These are phyloP conservation scores for Podospora fimiseda DNA, from an alignment of 495 filamentous ascomycete genomes.

Conservation along the genomic window DNA sequence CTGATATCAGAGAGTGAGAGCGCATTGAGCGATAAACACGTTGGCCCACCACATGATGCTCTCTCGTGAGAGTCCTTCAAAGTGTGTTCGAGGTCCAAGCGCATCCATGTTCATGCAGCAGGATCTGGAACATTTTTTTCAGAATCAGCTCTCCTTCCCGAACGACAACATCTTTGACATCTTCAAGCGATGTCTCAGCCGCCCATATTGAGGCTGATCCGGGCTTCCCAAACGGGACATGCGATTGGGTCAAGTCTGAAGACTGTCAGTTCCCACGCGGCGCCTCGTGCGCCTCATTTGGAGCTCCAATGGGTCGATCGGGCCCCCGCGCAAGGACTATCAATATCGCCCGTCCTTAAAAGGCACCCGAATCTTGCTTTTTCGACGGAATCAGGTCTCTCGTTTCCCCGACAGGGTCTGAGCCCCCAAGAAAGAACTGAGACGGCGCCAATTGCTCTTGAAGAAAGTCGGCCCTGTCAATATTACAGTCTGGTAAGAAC, in stretches of 20 bases:
- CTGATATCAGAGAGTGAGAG: not conserved
- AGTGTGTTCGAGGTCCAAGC: not conserved
- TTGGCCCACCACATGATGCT: not conserved
- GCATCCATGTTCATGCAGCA: constrained; percentile 12
- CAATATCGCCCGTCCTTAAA: constrained; percentile 1
- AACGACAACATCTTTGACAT: constrained; percentile 1
- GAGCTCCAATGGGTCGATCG: not conserved
- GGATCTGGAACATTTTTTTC: constrained; percentile 4
- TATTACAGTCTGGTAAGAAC: not conserved
- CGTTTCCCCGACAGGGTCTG: no score
- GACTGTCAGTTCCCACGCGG: constrained; percentile 12
- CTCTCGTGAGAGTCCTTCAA: constrained; percentile 5
- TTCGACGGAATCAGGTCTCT: no score
- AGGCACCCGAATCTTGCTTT: not conserved
- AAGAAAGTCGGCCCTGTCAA: not conserved
- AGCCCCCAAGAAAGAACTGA: not conserved
- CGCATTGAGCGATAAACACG: not conserved
- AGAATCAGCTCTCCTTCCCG: not conserved
- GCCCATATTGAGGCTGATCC: constrained; percentile 15
- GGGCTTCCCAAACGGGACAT: constrained; percentile 21
- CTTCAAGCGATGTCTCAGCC: constrained; percentile 16
- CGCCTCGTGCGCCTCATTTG: not conserved
- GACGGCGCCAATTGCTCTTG: not conserved
- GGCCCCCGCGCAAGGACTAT: constrained; percentile 10
- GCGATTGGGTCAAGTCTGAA: constrained; percentile 10